A percentile compares a stretch with the other conserved stretches of the same genome.
These are phyloP conservation scores for Lumnitzera racemosa DNA, from an alignment of 345 rosid species.

Conservation along the genomic window DNA sequence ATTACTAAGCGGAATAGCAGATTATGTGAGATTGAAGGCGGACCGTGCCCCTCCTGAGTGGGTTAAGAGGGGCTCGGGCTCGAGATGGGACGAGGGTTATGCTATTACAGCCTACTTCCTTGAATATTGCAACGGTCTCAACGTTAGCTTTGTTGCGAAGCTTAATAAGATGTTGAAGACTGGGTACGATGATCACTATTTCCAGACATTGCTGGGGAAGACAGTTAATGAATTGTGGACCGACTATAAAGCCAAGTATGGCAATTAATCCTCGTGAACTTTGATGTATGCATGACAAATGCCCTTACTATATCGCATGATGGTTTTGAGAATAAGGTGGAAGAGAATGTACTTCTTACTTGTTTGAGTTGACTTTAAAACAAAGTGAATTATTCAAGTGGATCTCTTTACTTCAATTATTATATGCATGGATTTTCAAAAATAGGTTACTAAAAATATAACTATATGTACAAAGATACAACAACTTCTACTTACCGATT, in stretches of 20 bases:
- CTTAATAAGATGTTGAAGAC: slow-evolving; percentile 5
- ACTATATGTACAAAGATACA: too few species aligned
- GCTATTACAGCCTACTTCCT: slow-evolving; percentile 1
- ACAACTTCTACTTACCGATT: too few species aligned
- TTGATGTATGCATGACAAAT: too few species aligned
- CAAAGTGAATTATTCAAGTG: too few species aligned
- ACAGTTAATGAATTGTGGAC: not conserved
- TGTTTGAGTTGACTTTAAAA: too few species aligned
- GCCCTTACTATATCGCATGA: too few species aligned
- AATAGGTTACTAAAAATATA: too few species aligned
- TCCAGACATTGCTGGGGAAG: not conserved
- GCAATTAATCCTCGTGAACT: too few species aligned
- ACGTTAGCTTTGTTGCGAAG: not conserved
- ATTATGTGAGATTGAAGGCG: not conserved
- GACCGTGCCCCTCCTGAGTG: not conserved
- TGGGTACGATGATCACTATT: not conserved
- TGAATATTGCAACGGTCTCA: not conserved
- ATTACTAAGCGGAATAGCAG: not conserved
- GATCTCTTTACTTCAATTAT: too few species aligned
- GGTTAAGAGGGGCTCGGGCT: slow-evolving; percentile 1
- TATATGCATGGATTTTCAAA: too few species aligned
- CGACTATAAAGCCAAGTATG: not conserved
- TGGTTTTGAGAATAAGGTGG: too few species aligned
- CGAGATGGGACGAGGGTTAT: slow-evolving; percentile 1
- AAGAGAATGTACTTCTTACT: too few species aligned